Conservation (phyloP, 352 stramenopile species). For the Phytophthora cajani region DNA sequence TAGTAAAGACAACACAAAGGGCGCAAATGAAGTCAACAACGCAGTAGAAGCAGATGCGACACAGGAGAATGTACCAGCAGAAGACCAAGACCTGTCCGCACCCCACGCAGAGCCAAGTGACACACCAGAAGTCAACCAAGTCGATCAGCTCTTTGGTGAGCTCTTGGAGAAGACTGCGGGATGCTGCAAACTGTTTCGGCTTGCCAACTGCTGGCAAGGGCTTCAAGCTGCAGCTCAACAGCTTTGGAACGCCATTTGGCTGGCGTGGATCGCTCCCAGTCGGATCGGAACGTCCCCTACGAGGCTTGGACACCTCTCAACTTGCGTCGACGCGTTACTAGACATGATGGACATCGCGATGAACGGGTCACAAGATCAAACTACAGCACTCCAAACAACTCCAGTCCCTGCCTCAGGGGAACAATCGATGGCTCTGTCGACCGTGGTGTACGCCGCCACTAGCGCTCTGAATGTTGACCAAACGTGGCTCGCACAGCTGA, state of each 20-base stretch:
- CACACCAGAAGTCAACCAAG: constrained; percentile 8
- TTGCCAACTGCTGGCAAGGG: constrained; percentile 57
- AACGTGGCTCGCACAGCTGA: constrained; percentile 55
- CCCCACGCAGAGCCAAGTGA: background rate
- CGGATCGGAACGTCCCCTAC: constrained; percentile 20
- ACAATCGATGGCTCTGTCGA: constrained; percentile 43
- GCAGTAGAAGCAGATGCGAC: background rate
- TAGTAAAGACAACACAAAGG: background rate
- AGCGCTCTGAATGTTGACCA: constrained; percentile 47
- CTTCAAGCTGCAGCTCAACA: constrained; percentile 63
- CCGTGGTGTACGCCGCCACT: constrained; percentile 41
- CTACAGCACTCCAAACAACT: background rate
- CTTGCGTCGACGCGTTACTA: constrained; percentile 54
- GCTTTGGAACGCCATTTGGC: constrained; percentile 63
- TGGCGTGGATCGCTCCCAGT: constrained; percentile 60
- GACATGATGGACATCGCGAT: constrained; percentile 59
- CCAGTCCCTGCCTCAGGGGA: background rate
- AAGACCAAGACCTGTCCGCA: background rate
- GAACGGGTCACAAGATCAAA: constrained; percentile 11
- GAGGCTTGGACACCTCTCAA: constrained; percentile 29
- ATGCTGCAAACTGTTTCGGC: constrained; percentile 54
- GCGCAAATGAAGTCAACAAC: background rate
- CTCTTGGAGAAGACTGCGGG: constrained; percentile 52
- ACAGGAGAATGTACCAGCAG: background rate
- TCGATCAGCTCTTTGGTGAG: constrained; percentile 31